A percentile compares a stretch with the other conserved stretches of the same genome.
These are phyloP conservation scores for Lipomyces chichibuensis DNA, from an alignment of 805 yeast species.

Conservation along the genomic window DNA sequence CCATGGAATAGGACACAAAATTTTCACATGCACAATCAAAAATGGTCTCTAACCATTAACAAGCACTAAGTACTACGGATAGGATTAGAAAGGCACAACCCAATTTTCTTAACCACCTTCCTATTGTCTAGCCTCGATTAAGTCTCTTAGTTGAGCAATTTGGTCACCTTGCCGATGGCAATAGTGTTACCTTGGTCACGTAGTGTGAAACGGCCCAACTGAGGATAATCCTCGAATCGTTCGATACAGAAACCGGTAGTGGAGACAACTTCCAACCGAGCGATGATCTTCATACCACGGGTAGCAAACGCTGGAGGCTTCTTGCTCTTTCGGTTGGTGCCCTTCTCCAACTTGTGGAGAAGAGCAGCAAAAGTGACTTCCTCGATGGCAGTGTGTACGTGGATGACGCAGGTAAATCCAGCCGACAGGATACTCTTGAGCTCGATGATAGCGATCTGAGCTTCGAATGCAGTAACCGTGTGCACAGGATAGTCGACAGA, in stretches of 20 bases:
- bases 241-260: slow-evolving; percentile 91
- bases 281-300: slow-evolving; percentile 98
- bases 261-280: slow-evolving; percentile 68
- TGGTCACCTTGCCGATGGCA: slow-evolving; percentile 97
- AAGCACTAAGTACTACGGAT: background rate
- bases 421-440: slow-evolving; percentile 90
- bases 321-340: slow-evolving; percentile 94
- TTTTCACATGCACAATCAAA: background rate
- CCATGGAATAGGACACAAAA: background rate
- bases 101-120: background rate
- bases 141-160: slow-evolving; percentile 55
- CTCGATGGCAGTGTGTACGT: slow-evolving; percentile 96
- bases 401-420: slow-evolving; percentile 98
- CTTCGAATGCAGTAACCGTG: slow-evolving; percentile 88
- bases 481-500: slow-evolving; percentile 86
- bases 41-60: background rate
- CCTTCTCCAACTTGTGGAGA: slow-evolving; percentile 92
- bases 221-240: slow-evolving; percentile 88
- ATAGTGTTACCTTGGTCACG: slow-evolving; percentile 98
- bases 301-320: slow-evolving; percentile 98
- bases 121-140: background rate
- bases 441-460: slow-evolving; percentile 96
- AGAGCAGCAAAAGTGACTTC: slow-evolving; percentile 82
- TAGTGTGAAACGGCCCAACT: slow-evolving; percentile 95
- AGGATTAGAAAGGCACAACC: background rate